Conservation (phyloP, 805 yeast genomes). For the Candida morakotiae region DNA sequence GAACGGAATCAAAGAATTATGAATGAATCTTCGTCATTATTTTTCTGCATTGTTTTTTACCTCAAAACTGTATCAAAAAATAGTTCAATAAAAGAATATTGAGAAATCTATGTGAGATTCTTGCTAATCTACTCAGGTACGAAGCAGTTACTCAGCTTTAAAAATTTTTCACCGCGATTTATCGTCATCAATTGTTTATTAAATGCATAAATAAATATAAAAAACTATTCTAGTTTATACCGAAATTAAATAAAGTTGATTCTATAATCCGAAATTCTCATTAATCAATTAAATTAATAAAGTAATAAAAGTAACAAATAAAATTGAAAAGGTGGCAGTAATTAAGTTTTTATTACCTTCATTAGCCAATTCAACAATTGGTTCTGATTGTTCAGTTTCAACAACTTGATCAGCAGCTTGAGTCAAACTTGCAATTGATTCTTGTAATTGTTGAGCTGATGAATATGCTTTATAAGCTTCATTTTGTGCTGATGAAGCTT, state of each 20-base stretch:
- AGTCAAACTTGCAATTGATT: slow-evolving; percentile 2
- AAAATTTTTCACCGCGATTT: too few species aligned
- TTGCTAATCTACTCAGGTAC: too few species aligned
- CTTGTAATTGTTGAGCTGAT: background rate
- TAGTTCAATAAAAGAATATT: too few species aligned
- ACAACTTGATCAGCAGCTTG: background rate
- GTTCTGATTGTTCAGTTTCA: background rate
- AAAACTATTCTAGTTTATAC: background rate
- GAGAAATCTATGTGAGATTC: too few species aligned
- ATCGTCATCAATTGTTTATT: too few species aligned
- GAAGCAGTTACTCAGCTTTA: too few species aligned
- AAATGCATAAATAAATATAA: too few species aligned
- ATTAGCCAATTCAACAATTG: slow-evolving; percentile 1
- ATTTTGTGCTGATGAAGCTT: slow-evolving; percentile 6
- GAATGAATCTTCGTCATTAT: too few species aligned
- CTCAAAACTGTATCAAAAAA: too few species aligned
- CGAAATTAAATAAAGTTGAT: background rate
- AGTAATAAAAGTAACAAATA: background rate
- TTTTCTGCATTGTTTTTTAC: too few species aligned
- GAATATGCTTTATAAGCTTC: slow-evolving; percentile 3
- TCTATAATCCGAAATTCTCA: background rate
- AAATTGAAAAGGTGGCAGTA: slow-evolving; percentile 3
- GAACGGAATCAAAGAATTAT: too few species aligned
- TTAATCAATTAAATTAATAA: background rate
- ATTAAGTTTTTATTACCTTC: background rate